Conservation (phyloP, 139 green algal genomes). For the Eudorina sp. region DNA sequence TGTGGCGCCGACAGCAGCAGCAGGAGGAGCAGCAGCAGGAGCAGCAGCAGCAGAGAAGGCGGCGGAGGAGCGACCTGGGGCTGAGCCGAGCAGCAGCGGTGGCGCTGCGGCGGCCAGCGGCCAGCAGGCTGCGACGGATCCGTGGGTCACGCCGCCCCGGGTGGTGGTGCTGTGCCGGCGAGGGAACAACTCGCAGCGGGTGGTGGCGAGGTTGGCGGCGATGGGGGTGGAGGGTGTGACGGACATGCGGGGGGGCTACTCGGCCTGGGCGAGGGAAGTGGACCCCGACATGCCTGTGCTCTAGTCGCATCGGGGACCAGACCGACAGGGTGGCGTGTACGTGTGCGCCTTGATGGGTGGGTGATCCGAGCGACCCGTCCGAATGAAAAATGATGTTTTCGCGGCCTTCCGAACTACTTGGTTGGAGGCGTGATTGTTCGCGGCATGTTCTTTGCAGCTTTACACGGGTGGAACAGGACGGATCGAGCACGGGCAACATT, state of each 20-base stretch:
- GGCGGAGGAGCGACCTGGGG: neutral
- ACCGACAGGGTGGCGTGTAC: no score
- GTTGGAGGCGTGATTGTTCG: no score
- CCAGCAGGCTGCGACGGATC: neutral
- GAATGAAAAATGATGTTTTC: no score
- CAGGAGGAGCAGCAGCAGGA: neutral
- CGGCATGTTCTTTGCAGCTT: no score
- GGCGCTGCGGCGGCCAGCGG: neutral
- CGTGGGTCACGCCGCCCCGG: neutral
- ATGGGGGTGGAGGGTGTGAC: constrained; percentile 71
- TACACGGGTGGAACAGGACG: no score
- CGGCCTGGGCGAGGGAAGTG: constrained; percentile 80
- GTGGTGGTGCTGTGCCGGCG: constrained; percentile 92
- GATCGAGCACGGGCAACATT: no score
- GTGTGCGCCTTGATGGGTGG: no score
- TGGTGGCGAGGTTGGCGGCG: constrained; percentile 74
- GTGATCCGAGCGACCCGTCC: no score
- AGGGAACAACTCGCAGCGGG: constrained; percentile 95
- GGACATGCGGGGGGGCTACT: constrained; percentile 87
- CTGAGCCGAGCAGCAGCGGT: neutral
- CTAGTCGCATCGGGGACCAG: neutral
- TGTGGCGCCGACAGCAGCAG: neutral
- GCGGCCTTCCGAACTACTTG: no score
- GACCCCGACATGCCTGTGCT: constrained; percentile 70
- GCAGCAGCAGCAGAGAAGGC: neutral